phyloP scores from a whole-genome alignment of 2,329 filamentous ascomycete genomes.

The Colletotrichum viniferum region DNA sequence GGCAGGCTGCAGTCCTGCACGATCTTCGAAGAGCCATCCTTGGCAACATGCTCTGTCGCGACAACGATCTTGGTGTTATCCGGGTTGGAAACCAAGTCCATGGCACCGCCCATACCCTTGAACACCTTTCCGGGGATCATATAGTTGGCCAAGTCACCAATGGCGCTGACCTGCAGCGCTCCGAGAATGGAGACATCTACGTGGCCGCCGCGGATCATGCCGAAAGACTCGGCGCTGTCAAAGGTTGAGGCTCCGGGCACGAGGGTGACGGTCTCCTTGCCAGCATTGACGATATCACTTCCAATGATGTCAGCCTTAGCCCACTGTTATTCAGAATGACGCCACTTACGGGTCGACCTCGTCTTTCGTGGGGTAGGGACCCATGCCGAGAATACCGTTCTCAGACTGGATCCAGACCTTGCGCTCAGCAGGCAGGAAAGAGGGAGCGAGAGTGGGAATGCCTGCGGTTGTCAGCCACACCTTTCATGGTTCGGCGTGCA shows the following conservation, averaged over 20 bases:
- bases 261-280: constrained; percentile 86
- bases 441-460: constrained; percentile 86
- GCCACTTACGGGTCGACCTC: constrained; percentile 65
- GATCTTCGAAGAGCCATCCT: constrained; percentile 71
- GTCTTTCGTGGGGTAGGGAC: constrained; percentile 75
- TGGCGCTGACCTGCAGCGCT: constrained; percentile 78
- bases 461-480: constrained; percentile 38
- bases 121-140: constrained; percentile 89
- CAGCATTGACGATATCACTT: constrained; percentile 79
- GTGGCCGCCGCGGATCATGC: constrained; percentile 85
- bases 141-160: constrained; percentile 84
- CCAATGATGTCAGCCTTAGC: constrained; percentile 15
- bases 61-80: constrained; percentile 75
- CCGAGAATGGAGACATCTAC: constrained; percentile 85
- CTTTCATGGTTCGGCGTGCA: neutral
- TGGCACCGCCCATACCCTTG: constrained; percentile 85
- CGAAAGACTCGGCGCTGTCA: constrained; percentile 81
- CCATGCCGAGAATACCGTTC: constrained; percentile 86
- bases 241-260: constrained; percentile 78
- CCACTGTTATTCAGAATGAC: constrained; percentile 21
- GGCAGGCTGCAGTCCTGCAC: constrained; percentile 68
- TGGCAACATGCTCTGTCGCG: constrained; percentile 72
- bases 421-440: constrained; percentile 69
- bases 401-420: constrained; percentile 87
- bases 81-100: constrained; percentile 75